Percentiles rank a stretch among this genome's conserved stretches.
These are phyloP conservation scores for Boletus reticulatus DNA, from an alignment of 768 basidiomycete genomes.

Conservation along the genomic window DNA sequence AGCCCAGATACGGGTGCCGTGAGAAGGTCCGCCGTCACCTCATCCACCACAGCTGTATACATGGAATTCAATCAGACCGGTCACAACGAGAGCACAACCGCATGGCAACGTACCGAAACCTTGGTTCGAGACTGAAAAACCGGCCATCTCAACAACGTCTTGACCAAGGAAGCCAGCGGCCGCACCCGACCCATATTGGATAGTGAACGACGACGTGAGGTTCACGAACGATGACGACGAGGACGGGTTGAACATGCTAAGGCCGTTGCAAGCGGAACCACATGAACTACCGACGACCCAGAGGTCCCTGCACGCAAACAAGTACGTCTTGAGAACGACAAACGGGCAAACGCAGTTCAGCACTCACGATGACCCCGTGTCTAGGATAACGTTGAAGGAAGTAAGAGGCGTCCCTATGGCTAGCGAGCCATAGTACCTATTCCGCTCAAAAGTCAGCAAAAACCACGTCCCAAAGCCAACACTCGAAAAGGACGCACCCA, in stretches of 20 bases:
- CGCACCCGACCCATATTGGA: slow-evolving; percentile 47
- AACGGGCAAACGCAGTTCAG: background rate
- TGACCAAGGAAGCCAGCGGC: slow-evolving; percentile 44
- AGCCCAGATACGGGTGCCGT: slow-evolving; percentile 48
- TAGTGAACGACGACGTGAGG: slow-evolving; percentile 35
- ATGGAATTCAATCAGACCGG: background rate
- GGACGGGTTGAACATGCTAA: slow-evolving; percentile 32
- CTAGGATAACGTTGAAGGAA: slow-evolving; percentile 48
- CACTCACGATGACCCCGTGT: slow-evolving; percentile 46
- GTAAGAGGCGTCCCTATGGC: slow-evolving; percentile 46
- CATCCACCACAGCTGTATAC: slow-evolving; percentile 38
- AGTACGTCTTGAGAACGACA: background rate
- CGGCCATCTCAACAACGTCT: slow-evolving; percentile 51
- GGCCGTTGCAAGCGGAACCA: slow-evolving; percentile 27
- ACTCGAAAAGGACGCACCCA: slow-evolving; percentile 38
- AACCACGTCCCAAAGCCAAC: background rate
- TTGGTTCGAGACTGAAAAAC: slow-evolving; percentile 48
- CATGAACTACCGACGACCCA: slow-evolving; percentile 46
- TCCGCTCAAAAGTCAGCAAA: background rate
- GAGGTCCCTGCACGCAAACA: slow-evolving; percentile 39
- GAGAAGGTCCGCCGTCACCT: slow-evolving; percentile 38
- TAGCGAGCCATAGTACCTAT: slow-evolving; percentile 38
- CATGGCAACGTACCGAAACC: slow-evolving; percentile 34
- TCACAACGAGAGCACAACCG: background rate
- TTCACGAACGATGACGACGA: slow-evolving; percentile 39